phyloP scores from a whole-genome alignment of 108 stramenopile species.

The Fragilariopsis cylindrus region DNA sequence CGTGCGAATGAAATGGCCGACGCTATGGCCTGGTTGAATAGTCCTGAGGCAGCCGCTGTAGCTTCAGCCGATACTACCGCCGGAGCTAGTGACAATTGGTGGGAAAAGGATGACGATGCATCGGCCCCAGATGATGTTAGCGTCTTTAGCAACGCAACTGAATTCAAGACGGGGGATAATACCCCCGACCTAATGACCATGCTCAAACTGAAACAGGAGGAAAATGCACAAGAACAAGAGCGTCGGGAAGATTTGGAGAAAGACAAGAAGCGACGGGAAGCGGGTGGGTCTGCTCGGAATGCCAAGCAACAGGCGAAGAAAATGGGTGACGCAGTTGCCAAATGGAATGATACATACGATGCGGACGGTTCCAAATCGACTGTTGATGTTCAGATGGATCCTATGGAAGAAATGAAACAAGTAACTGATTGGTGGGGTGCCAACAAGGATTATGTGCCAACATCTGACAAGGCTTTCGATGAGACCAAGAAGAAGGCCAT shows the following conservation, averaged over 20 bases:
- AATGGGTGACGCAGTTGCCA: conserved; percentile 35
- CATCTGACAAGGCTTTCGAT: conserved; percentile 23
- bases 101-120: conserved; percentile 29
- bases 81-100: conserved; percentile 34
- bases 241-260: neutral
- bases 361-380: neutral
- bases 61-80: conserved; percentile 8
- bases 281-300: neutral
- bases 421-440: conserved; percentile 45
- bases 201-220: conserved; percentile 37
- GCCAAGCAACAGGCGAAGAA: conserved; percentile 31
- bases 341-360: conserved; percentile 30
- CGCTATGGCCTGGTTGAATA: conserved; percentile 38
- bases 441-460: conserved; percentile 32
- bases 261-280: neutral
- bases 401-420: conserved; percentile 28
- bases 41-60: conserved; percentile 14
- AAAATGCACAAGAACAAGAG: conserved; percentile 22
- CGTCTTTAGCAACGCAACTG: conserved; percentile 20
- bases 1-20: conserved; percentile 39
- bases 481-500: conserved; percentile 41
- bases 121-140: conserved; percentile 25
- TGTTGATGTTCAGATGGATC: conserved; percentile 9
- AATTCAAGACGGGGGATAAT: conserved; percentile 30
- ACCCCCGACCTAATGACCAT: conserved; percentile 41